phyloP scores from a whole-genome alignment of 257 asterid species.

The Striga asiatica region DNA sequence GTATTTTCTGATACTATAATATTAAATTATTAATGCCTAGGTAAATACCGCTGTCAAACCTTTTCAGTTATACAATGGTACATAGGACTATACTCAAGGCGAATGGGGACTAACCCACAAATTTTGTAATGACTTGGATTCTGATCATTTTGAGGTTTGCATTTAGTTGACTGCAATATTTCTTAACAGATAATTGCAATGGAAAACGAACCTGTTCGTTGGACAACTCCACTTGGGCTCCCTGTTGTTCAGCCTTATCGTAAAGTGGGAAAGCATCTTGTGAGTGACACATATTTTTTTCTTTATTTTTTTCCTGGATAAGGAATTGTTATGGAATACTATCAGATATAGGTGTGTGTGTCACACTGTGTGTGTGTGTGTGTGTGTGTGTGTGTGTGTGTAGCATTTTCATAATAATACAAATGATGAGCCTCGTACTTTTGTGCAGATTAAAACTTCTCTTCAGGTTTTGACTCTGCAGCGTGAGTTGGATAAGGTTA shows the following conservation, averaged over 20 bases:
- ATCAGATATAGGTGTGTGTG: not conserved
- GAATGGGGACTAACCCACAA: not conserved
- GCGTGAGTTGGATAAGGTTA: constrained; percentile 77
- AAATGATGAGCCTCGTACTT: constrained; percentile 1
- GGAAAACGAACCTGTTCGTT: constrained; percentile 76
- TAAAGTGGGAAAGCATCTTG: constrained; percentile 55
- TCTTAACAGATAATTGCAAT: constrained; percentile 65
- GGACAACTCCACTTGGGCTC: constrained; percentile 99
- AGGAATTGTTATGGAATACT: constrained; percentile 4
- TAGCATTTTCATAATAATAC: constrained; percentile 8
- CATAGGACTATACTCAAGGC: not conserved
- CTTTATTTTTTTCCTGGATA: too few relatives aligned
- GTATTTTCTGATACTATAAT: not conserved
- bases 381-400: not conserved
- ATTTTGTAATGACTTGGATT: not conserved
- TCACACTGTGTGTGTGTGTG: too few relatives aligned
- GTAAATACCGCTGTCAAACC: not conserved
- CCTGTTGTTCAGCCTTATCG: constrained; percentile 99
- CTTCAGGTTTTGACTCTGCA: constrained; percentile 80
- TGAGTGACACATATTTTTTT: too few relatives aligned
- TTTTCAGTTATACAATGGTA: not conserved
- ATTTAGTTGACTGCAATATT: constrained; percentile 2
- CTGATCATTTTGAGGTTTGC: constrained; percentile 6
- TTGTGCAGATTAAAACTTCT: constrained; percentile 78
- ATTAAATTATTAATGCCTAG: not conserved